These are phyloP conservation scores for Zangia roseola DNA, from an alignment of 768 basidiomycete genomes.

Conservation along the genomic window DNA sequence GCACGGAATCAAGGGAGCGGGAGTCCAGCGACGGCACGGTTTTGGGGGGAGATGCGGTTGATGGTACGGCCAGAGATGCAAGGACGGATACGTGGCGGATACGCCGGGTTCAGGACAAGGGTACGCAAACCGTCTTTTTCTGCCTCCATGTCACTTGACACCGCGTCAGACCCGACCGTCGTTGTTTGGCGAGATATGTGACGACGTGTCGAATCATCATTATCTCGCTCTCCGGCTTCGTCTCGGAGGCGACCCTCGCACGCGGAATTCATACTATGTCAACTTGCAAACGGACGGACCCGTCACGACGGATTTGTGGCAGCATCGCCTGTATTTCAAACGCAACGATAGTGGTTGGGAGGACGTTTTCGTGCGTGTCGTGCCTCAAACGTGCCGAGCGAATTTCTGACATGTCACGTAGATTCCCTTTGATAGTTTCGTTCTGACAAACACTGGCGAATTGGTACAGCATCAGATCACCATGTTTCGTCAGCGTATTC, in stretches of 20 bases:
- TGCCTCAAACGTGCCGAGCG: background rate
- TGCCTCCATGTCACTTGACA: too few relatives aligned
- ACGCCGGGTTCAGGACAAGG: constrained; percentile 88
- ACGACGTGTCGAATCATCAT: constrained; percentile 79
- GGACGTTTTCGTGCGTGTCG: constrained; percentile 65
- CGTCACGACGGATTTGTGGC: constrained; percentile 86
- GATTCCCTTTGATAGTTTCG: constrained; percentile 80
- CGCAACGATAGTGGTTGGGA: constrained; percentile 72
- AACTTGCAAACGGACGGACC: constrained; percentile 90
- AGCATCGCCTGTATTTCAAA: constrained; percentile 84
- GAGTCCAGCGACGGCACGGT: constrained; percentile 56
- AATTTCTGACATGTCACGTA: constrained; percentile 31
- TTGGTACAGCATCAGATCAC: constrained; percentile 65
- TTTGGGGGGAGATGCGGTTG: constrained; percentile 79
- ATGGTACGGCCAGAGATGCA: constrained; percentile 65
- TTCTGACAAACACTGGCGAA: constrained; percentile 72
- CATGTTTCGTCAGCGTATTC: constrained; percentile 74
- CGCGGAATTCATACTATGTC: constrained; percentile 84
- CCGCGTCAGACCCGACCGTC: constrained; percentile 75
- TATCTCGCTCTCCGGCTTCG: constrained; percentile 82
- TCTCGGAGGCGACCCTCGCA: constrained; percentile 71
- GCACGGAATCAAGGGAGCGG: constrained; percentile 45
- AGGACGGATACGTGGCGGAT: constrained; percentile 75
- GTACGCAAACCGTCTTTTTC: constrained; percentile 37
- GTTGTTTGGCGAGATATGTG: constrained; percentile 80